Conservation (phyloP, 1,284 basidiomycete genomes). For the Stygiomarasmius scandens region DNA sequence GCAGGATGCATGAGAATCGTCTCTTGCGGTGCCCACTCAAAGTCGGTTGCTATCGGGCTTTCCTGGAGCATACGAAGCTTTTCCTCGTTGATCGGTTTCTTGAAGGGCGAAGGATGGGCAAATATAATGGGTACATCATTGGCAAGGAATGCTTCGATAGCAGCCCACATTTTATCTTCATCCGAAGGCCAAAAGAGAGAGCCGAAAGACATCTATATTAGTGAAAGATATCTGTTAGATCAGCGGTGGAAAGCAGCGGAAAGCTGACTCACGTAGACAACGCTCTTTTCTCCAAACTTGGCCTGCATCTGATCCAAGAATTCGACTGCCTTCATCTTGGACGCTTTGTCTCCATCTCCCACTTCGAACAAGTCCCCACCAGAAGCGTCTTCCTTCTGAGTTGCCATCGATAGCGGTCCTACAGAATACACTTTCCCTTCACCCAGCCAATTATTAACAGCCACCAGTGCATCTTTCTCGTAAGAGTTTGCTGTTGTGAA, state of each 20-base stretch:
- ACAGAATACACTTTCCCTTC: slow-evolving; percentile 16
- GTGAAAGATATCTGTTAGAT: too few relatives aligned
- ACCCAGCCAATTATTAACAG: slow-evolving; percentile 13
- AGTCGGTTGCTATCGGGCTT: slow-evolving; percentile 18
- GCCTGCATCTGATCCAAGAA: slow-evolving; percentile 20
- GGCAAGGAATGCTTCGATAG: slow-evolving; percentile 21
- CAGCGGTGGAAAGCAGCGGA: too few relatives aligned
- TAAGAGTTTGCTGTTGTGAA: slow-evolving; percentile 15
- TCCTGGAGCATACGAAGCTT: slow-evolving; percentile 10
- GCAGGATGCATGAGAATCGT: slow-evolving; percentile 24
- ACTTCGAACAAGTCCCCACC: not conserved
- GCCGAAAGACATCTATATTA: slow-evolving; percentile 26
- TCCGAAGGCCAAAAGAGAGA: slow-evolving; percentile 23
- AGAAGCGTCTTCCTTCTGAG: not conserved
- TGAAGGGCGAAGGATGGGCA: not conserved
- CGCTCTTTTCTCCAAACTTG: slow-evolving; percentile 18
- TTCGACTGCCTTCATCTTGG: slow-evolving; percentile 1
- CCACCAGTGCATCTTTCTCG: slow-evolving; percentile 18
- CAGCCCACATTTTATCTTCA: slow-evolving; percentile 18
- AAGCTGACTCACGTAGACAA: slow-evolving; percentile 20
- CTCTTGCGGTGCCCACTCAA: slow-evolving; percentile 26
- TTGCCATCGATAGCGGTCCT: slow-evolving; percentile 14
- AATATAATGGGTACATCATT: slow-evolving; percentile 22
- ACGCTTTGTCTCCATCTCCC: not conserved
- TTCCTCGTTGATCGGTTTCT: slow-evolving; percentile 15